Evolutionary conservation across 2,329 filamentous ascomycete genomes (phyloP).

Genomic region (Colletotrichum tropicale): DNA sequence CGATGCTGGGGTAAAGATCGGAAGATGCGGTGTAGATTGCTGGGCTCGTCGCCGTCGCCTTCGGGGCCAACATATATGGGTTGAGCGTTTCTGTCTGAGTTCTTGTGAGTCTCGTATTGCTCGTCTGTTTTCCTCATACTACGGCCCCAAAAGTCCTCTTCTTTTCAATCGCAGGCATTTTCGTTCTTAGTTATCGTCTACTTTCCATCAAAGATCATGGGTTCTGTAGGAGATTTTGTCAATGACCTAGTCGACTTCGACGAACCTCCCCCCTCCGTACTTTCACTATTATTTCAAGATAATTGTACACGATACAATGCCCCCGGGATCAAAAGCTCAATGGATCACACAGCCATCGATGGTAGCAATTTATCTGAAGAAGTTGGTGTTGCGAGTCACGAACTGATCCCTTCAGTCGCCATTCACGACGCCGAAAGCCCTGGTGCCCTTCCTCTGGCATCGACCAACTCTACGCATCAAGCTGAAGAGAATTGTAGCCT

Average conservation of each 20-base stretch:
- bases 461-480: not conserved
- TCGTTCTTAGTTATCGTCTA: accelerated
- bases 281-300: not conserved
- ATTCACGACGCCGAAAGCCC: not conserved
- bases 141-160: not conserved
- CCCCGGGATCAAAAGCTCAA: not conserved
- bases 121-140: not conserved
- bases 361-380: not conserved
- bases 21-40: not conserved
- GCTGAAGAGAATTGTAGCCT: not conserved
- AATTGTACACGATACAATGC: accelerated
- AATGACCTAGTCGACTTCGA: not conserved
- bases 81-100: not conserved
- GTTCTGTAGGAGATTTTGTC: accelerated
- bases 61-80: not conserved
- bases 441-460: not conserved
- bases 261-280: not conserved
- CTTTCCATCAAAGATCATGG: not conserved
- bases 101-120: not conserved
- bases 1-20: not conserved
- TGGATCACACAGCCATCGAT: not conserved
- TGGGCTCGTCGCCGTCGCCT: not conserved
- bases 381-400: not conserved
- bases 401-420: not conserved
- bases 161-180: not conserved